phyloP scores from a whole-genome alignment of 257 asterid species.

The Catharanthus roseus region DNA sequence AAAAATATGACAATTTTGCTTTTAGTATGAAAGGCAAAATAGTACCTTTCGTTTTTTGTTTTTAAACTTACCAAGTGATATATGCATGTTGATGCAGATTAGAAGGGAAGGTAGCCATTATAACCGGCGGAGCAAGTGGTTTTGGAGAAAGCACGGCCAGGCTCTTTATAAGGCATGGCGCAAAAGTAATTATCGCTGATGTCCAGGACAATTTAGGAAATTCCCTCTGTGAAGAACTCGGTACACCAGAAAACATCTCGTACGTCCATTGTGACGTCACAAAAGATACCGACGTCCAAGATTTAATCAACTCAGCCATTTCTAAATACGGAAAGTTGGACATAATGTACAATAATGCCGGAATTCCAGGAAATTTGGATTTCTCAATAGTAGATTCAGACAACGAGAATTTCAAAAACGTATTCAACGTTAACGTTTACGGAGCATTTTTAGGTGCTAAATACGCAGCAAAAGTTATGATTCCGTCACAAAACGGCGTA shows the following conservation, averaged over 20 bases:
- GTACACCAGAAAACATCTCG: conserved; percentile 23
- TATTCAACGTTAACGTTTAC: conserved; percentile 59
- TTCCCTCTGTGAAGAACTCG: conserved; percentile 33
- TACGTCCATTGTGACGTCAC: conserved; percentile 76
- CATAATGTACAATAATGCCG: conserved; percentile 85
- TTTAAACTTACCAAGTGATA: background rate
- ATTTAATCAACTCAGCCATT: conserved; percentile 35
- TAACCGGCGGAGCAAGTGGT: conserved; percentile 91
- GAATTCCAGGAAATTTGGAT: conserved; percentile 51
- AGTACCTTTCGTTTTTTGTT: too few relatives aligned
- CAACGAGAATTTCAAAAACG: conserved; percentile 49
- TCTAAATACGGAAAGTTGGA: conserved; percentile 50
- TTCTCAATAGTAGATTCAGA: conserved; percentile 42
- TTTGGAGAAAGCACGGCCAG: conserved; percentile 70
- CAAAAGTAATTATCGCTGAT: conserved; percentile 64
- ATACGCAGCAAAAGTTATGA: conserved; percentile 69
- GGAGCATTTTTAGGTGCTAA: conserved; percentile 69
- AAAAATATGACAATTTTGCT: too few relatives aligned
- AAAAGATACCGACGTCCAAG: conserved; percentile 33
- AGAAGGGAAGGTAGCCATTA: conserved; percentile 69
- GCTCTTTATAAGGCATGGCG: conserved; percentile 60
- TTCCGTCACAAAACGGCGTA: conserved; percentile 57
- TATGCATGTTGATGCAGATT: conserved; percentile 27
- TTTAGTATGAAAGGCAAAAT: too few relatives aligned
- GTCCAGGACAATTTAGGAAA: conserved; percentile 59